Conservation (phyloP, 352 stramenopile species). For the Thraustochytrium striatum region DNA sequence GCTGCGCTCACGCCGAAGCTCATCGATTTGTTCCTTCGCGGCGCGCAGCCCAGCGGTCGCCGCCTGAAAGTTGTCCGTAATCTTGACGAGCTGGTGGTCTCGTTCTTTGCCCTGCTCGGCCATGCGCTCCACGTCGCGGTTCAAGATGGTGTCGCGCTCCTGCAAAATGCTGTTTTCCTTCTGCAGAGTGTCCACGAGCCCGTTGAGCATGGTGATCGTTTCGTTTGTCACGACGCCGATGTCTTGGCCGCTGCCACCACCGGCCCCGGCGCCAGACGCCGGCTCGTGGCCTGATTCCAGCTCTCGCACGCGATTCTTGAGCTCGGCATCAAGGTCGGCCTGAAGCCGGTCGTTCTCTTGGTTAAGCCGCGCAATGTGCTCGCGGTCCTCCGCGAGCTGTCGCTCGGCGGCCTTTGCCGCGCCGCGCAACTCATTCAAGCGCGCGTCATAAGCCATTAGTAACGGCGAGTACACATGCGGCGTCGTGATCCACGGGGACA, state of each 20-base stretch:
- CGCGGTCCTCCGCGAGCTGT: slow-evolving; percentile 15
- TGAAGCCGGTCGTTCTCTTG: slow-evolving; percentile 27
- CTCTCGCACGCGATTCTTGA: not conserved
- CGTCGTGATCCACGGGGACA: slow-evolving; percentile 34
- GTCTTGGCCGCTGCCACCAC: not conserved
- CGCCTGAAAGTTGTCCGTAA: slow-evolving; percentile 45
- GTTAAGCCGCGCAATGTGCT: slow-evolving; percentile 33
- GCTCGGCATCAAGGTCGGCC: slow-evolving; percentile 28
- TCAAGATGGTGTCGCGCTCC: not conserved
- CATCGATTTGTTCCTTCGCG: not conserved
- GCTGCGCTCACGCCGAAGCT: slow-evolving; percentile 7
- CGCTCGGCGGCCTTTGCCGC: not conserved
- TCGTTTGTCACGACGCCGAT: not conserved
- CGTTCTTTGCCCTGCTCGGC: slow-evolving; percentile 21
- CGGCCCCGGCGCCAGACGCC: not conserved
- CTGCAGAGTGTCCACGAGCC: slow-evolving; percentile 8
- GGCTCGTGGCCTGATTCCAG: not conserved
- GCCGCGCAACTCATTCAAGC: slow-evolving; percentile 11
- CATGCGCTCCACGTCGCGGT: not conserved
- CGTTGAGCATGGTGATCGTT: slow-evolving; percentile 3
- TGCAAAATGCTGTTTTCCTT: slow-evolving; percentile 24
- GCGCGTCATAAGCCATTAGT: slow-evolving; percentile 14
- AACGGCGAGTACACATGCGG: slow-evolving; percentile 35
- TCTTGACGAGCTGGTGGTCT: slow-evolving; percentile 34
- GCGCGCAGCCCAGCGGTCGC: not conserved